A percentile compares a stretch with the other conserved stretches of the same genome.
Conservation (phyloP, 176 grass and related monocot species). For the Musa acuminata region DNA sequence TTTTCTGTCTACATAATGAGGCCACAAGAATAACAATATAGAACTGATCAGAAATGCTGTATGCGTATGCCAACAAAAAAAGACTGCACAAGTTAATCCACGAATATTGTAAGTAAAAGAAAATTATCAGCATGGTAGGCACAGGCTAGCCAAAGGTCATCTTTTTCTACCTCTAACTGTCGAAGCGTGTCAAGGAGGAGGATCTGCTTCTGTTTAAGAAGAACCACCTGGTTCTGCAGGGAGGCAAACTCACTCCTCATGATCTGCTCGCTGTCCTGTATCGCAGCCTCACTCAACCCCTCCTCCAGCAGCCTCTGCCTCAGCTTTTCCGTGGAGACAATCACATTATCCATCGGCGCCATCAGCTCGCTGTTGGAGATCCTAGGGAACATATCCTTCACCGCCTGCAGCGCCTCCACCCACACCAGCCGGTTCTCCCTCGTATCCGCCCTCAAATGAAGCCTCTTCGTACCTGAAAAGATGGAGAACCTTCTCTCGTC, state of each 20-base stretch:
- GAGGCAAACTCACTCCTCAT: slow-evolving; percentile 67
- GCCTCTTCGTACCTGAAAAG: slow-evolving; percentile 81
- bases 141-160: neutral
- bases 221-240: slow-evolving; percentile 66
- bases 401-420: slow-evolving; percentile 70
- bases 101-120: neutral
- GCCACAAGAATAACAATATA: slow-evolving; percentile 25
- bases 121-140: neutral
- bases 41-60: slow-evolving; percentile 7
- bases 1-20: slow-evolving; percentile 94
- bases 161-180: slow-evolving; percentile 73
- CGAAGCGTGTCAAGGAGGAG: slow-evolving; percentile 63
- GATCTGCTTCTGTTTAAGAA: slow-evolving; percentile 68
- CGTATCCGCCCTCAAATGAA: slow-evolving; percentile 82
- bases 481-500: slow-evolving; percentile 87
- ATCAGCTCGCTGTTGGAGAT: slow-evolving; percentile 83
- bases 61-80: neutral
- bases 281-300: slow-evolving; percentile 50
- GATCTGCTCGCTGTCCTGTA: slow-evolving; percentile 66
- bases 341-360: slow-evolving; percentile 35
- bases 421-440: slow-evolving; percentile 66
- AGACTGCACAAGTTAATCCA: neutral
- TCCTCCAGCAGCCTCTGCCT: slow-evolving; percentile 69
- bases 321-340: slow-evolving; percentile 54
- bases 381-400: slow-evolving; percentile 96